These are phyloP conservation scores for Leccinum uliginosum DNA, from an alignment of 768 basidiomycete species.

Conservation along the genomic window DNA sequence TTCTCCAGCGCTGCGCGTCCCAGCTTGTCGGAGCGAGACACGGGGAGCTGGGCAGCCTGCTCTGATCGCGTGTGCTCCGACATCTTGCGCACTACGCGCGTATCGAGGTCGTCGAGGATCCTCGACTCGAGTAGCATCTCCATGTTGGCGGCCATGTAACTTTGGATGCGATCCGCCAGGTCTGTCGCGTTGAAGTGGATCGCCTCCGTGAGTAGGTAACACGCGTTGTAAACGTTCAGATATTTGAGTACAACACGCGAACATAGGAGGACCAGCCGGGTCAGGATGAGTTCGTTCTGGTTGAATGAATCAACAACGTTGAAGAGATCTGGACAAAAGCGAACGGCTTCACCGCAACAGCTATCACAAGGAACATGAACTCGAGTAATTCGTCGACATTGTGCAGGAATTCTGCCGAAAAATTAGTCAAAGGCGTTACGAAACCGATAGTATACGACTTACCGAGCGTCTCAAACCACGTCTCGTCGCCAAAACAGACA, in stretches of 20 bases:
- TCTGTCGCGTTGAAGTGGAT: constrained; percentile 67
- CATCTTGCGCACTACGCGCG: constrained; percentile 63
- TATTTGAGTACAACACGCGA: constrained; percentile 67
- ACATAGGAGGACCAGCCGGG: constrained; percentile 78
- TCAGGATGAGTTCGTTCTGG: constrained; percentile 86
- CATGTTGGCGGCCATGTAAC: constrained; percentile 77
- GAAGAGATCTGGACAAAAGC: not conserved
- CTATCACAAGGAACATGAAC: constrained; percentile 83
- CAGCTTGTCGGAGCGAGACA: constrained; percentile 54
- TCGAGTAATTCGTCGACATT: constrained; percentile 75
- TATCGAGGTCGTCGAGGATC: constrained; percentile 73
- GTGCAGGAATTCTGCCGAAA: constrained; percentile 49
- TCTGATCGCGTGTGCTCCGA: constrained; percentile 48
- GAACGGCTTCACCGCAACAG: constrained; percentile 61
- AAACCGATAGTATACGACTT: constrained; percentile 21
- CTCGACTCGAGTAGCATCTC: constrained; percentile 81
- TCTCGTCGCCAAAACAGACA: constrained; percentile 70
- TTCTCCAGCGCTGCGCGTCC: constrained; percentile 52
- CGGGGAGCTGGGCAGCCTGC: constrained; percentile 65
- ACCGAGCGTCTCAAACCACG: constrained; percentile 73
- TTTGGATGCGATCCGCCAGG: constrained; percentile 67
- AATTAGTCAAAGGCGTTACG: not conserved
- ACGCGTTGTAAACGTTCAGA: constrained; percentile 71
- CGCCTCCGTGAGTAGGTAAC: constrained; percentile 78
- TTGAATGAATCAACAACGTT: not conserved